These are phyloP conservation scores for Esteya vermicola DNA, from an alignment of 2,329 filamentous ascomycete genomes.

Conservation along the genomic window DNA sequence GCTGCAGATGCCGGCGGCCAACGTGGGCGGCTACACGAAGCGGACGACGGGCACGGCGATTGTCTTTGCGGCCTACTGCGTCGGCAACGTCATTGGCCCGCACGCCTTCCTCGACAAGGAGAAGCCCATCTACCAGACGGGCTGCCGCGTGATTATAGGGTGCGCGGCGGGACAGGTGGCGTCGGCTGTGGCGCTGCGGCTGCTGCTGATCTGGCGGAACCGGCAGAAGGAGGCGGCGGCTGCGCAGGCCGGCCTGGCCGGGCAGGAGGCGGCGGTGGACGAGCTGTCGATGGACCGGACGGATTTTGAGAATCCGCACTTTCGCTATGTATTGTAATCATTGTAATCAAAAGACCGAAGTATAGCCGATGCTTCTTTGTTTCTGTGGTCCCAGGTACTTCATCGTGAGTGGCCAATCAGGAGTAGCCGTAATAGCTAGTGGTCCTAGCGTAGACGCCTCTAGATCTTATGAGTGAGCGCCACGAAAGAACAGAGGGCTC, in stretches of 20 bases:
- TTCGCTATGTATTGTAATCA: constrained; percentile 3
- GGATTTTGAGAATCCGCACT: constrained; percentile 2
- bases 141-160: background rate
- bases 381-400: too few species aligned
- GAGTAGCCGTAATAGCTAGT: too few species aligned
- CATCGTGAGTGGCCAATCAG: too few species aligned
- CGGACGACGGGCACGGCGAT: constrained; percentile 1
- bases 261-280: background rate
- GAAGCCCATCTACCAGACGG: constrained; percentile 2
- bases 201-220: constrained; percentile 1
- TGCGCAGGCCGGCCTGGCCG: background rate
- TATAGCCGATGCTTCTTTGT: background rate
- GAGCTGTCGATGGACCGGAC: background rate
- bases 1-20: constrained; percentile 3
- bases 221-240: background rate
- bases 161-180: background rate
- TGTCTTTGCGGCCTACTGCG: constrained; percentile 3
- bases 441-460: too few species aligned
- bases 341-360: too few species aligned
- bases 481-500: too few species aligned
- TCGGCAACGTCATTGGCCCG: constrained; percentile 2
- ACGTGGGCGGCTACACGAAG: constrained; percentile 4
- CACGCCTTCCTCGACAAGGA: constrained; percentile 1
- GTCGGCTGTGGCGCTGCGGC: background rate
- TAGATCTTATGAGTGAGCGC: too few species aligned